Evolutionary conservation across 2,329 filamentous ascomycete species (phyloP), one percentile per base, ranked within the genome.

Genomic region (Colletotrichum zoysiae): DNA sequence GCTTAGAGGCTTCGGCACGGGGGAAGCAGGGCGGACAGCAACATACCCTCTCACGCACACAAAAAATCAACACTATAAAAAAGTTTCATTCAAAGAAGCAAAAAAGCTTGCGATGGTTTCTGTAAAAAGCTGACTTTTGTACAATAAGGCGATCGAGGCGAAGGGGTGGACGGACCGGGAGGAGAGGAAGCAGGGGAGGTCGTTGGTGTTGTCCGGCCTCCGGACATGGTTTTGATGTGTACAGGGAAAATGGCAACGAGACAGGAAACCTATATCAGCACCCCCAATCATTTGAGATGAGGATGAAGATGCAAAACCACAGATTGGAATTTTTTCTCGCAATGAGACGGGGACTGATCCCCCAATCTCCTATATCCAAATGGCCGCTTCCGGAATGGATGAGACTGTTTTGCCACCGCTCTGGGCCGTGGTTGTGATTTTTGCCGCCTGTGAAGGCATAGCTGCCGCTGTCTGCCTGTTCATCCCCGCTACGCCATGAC

Each of bases 61-160:
- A 38, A 50, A 30, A 59, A 56, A 55, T 6, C n/a, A 60, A 60
- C 23, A 51, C 55, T 23, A 48, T 46, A 56, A 30, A 74, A 62
- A 67, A 63, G 51, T 20, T 30, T 9, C 40, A 46, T 33, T 23
- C 30, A 55, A 60, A 62, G 59, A 69, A 55, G 46, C 48, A 56
- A 64, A 53, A 66, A 33, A 14, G 57, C 53, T 65, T 50, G 65
- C n/a, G 55, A 55, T 73, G 63, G 48, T 63, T 70, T 62, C 55
- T 74, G 73, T 74, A 74, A 73, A 74, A 73, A 73, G 65, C 59
- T 70, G 73, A 66, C 20, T 65, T 65, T 62, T 73, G 73, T 74
- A 74, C 64, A 67, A 69, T 74, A 74, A 53, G 38, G 70, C 70
- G 70, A 60, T n/a, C 8, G 30, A 60, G 48, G 55, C 23, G 44